These are phyloP conservation scores for Anthoceros angustus DNA, from an alignment of 225 moss, liverwort and hornwort species.

Conservation along the genomic window DNA sequence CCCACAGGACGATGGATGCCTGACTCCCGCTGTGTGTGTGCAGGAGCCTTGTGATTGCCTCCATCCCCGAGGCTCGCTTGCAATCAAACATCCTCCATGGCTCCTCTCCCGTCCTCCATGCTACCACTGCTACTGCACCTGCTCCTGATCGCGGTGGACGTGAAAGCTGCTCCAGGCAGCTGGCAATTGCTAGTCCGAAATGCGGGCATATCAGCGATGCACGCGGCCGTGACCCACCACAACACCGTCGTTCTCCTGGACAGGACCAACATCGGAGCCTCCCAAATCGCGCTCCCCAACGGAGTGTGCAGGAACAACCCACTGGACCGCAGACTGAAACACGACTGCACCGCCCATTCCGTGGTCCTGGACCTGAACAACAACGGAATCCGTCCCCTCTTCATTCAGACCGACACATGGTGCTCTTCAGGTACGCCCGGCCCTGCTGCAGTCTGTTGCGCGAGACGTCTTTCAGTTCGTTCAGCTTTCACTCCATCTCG, in stretches of 20 bases:
- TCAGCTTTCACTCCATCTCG: not conserved
- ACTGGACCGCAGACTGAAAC: slow-evolving; percentile 13
- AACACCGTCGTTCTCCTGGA: slow-evolving; percentile 21
- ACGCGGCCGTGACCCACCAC: slow-evolving; percentile 18
- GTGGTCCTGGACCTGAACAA: slow-evolving; percentile 19
- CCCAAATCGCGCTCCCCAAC: slow-evolving; percentile 15
- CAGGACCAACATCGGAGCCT: slow-evolving; percentile 26
- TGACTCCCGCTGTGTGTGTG: too few relatives aligned
- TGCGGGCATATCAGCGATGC: slow-evolving; percentile 30
- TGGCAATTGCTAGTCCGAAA: slow-evolving; percentile 25
- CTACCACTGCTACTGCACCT: too few relatives aligned
- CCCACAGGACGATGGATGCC: too few relatives aligned
- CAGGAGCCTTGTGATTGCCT: too few relatives aligned
- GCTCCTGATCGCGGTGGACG: too few relatives aligned
- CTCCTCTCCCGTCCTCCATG: too few relatives aligned
- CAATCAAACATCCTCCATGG: too few relatives aligned
- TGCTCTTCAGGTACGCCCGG: slow-evolving; percentile 23
- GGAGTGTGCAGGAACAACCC: slow-evolving; percentile 25
- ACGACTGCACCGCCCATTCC: slow-evolving; percentile 29
- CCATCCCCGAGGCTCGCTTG: too few relatives aligned
- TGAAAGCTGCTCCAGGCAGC: slow-evolving; percentile 14
- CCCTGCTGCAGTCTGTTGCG: too few relatives aligned
- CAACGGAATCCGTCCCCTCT: slow-evolving; percentile 19
- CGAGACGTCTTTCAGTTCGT: too few relatives aligned
- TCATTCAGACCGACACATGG: slow-evolving; percentile 29